These are phyloP conservation scores for Calonectria pseudoreteaudii DNA, from an alignment of 2,329 filamentous ascomycete species.

Conservation along the genomic window DNA sequence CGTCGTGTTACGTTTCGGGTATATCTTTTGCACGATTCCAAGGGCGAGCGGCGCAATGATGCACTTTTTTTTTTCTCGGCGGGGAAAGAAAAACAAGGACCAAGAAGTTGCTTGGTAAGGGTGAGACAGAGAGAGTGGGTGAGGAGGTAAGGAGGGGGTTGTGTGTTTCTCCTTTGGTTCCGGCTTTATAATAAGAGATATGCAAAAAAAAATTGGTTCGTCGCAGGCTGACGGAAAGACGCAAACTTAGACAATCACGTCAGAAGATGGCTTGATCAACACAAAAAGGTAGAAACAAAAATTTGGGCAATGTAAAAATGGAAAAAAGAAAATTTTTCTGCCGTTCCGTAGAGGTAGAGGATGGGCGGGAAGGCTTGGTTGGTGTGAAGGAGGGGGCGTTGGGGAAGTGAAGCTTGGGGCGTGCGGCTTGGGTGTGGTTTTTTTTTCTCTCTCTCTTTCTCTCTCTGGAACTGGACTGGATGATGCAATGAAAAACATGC, in stretches of 20 bases:
- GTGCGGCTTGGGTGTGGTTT: neutral
- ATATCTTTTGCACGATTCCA: slow-evolving; percentile 41
- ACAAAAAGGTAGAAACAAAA: neutral
- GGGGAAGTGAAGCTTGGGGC: slow-evolving; percentile 7
- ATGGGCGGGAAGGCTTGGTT: slow-evolving; percentile 1
- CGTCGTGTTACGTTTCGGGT: slow-evolving; percentile 12
- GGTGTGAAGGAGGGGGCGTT: neutral
- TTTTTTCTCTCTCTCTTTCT: too few species aligned
- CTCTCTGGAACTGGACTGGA: neutral
- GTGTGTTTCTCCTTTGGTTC: neutral
- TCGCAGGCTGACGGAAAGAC: neutral
- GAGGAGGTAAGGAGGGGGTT: neutral
- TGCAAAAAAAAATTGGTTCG: neutral
- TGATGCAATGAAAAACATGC: neutral
- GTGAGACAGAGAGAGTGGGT: neutral
- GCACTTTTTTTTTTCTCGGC: neutral
- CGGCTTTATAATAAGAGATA: slow-evolving; percentile 5
- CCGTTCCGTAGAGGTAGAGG: neutral
- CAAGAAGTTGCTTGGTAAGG: neutral
- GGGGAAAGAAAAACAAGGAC: neutral
- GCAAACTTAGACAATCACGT: slow-evolving; percentile 30
- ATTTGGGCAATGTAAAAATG: neutral
- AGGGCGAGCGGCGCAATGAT: slow-evolving; percentile 19
- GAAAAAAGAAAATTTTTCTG: slow-evolving; percentile 23
- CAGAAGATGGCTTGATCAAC: slow-evolving; percentile 25